Base-by-base conservation (phyloP, 768 basidiomycete species). In the Favolaschia claudopus region DNA sequence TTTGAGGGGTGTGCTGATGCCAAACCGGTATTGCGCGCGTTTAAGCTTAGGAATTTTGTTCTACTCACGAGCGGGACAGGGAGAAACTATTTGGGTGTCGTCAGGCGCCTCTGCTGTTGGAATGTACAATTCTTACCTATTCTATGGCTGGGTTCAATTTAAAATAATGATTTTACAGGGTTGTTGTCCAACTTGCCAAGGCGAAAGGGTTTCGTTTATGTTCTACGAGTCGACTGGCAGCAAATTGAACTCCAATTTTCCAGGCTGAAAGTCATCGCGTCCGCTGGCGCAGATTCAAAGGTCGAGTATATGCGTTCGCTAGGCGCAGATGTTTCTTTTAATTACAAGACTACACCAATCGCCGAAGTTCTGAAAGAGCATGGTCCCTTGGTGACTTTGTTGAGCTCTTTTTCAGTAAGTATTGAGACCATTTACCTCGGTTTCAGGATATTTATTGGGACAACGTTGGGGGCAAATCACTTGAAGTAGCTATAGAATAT, bases 251-350 rank as follows among this genome's bases (percentile, higher is more conserved):
- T 2, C 17, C 24, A 66, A 19, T 33, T 24, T 1, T 65, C 66
- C 19, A 72, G 74, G 14, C 55, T 73, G 25, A 85, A 84, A 62
- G 87, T 89, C 27, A 85, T 91, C 55, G 85, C 82, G 0, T 86
- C 84, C 0, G 84, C 85, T 1, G 87, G 89, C 2, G 79, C 81
- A 0, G 85, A 87, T 31, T 81, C 84, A 33, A 89, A 91, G 72
- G 83, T 89, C 5, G 71, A 72, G 9, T 87, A 78, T 58, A 64
- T 88, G 67, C 76, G 74, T 45, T 76, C 76, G 8, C 61, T 87
- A 5, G 87, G 86, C 1, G 81, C 80, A 0, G 86, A 89, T 57
- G 76, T 85, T n/a, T 79, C 76, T 0, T 87, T 88, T 75, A 87
- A 89, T 72, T 89, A 87, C 72, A 87, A 89, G 76, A 85, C 76